These are phyloP conservation scores for Cladosporium oxysporum DNA, from an alignment of 2,329 filamentous ascomycete species.

Conservation along the genomic window DNA sequence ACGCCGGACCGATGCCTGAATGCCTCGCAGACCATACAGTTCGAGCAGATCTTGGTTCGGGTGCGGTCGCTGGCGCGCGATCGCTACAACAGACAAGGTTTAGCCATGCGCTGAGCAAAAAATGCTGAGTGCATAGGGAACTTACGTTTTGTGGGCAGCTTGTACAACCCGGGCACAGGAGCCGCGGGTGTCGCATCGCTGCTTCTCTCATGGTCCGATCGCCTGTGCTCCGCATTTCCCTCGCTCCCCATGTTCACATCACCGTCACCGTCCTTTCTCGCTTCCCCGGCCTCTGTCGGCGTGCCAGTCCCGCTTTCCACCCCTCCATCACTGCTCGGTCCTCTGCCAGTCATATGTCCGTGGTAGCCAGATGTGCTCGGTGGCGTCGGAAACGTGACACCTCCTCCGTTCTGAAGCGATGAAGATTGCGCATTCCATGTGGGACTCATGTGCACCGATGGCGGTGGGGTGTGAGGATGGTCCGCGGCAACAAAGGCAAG, in stretches of 20 bases:
- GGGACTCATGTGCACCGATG: conserved; percentile 50
- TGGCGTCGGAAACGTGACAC: conserved; percentile 42
- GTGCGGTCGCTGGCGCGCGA: conserved; percentile 54
- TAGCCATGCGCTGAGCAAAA: conserved; percentile 37
- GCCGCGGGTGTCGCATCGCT: conserved; percentile 16
- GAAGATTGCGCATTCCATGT: conserved; percentile 41
- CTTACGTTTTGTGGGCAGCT: conserved; percentile 36
- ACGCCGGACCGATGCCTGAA: conserved; percentile 61
- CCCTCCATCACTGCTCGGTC: conserved; percentile 28
- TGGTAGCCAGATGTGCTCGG: conserved; percentile 42
- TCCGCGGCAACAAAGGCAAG: conserved; percentile 35
- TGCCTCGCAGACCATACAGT: conserved; percentile 57
- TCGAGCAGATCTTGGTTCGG: conserved; percentile 60
- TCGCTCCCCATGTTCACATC: conserved; percentile 42
- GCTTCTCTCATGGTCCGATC: conserved; percentile 49
- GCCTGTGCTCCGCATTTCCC: conserved; percentile 42
- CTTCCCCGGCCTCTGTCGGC: conserved; percentile 29
- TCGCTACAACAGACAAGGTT: conserved; percentile 42
- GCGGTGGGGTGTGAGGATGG: conserved; percentile 49
- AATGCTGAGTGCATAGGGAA: conserved; percentile 27
- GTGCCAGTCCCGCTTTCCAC: conserved; percentile 32
- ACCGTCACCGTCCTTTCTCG: conserved; percentile 42
- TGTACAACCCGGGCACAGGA: conserved; percentile 28
- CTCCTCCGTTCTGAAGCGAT: conserved; percentile 23
- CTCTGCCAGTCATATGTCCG: conserved; percentile 30